Conservation (phyloP, 192 early-diverging fungal species). For the Rhizophagus clarus region DNA sequence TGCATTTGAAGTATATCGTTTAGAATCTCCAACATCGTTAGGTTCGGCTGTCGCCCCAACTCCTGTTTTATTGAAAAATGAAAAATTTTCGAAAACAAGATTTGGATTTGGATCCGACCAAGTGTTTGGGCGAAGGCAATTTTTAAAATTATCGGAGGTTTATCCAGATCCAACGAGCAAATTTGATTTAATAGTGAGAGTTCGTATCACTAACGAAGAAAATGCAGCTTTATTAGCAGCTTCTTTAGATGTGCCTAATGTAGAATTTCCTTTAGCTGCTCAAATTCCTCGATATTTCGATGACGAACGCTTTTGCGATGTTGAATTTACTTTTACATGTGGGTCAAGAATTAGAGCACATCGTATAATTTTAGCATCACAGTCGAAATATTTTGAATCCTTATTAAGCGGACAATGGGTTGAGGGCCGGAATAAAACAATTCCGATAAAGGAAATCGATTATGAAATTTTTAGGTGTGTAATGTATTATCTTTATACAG, state of each 20-base stretch:
- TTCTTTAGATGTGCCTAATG: background rate
- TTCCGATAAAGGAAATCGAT: constrained; percentile 15
- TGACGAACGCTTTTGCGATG: constrained; percentile 21
- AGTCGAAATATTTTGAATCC: constrained; percentile 23
- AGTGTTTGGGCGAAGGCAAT: constrained; percentile 16
- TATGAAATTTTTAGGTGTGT: constrained; percentile 20
- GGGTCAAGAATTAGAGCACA: constrained; percentile 17
- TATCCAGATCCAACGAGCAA: constrained; percentile 18
- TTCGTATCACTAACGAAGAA: constrained; percentile 21
- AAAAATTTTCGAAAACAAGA: constrained; percentile 18
- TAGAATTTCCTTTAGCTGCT: constrained; percentile 6
- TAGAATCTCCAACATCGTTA: constrained; percentile 6
- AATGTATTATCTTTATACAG: constrained; percentile 23
- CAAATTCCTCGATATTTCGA: constrained; percentile 15
- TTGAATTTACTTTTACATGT: constrained; percentile 19
- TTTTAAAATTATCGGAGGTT: constrained; percentile 13
- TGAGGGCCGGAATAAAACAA: constrained; percentile 3
- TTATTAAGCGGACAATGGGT: constrained; percentile 18
- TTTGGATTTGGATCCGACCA: constrained; percentile 23
- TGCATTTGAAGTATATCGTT: constrained; percentile 20
- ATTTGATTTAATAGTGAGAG: constrained; percentile 18
- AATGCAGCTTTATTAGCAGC: constrained; percentile 2
- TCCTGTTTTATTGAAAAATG: constrained; percentile 16
- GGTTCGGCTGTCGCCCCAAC: background rate
- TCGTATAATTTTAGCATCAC: constrained; percentile 21